Evolutionary conservation across 805 yeast genomes (phyloP), one percentile per base, ranked within the genome.

Genomic region (Dipodascus geniculatus): DNA sequence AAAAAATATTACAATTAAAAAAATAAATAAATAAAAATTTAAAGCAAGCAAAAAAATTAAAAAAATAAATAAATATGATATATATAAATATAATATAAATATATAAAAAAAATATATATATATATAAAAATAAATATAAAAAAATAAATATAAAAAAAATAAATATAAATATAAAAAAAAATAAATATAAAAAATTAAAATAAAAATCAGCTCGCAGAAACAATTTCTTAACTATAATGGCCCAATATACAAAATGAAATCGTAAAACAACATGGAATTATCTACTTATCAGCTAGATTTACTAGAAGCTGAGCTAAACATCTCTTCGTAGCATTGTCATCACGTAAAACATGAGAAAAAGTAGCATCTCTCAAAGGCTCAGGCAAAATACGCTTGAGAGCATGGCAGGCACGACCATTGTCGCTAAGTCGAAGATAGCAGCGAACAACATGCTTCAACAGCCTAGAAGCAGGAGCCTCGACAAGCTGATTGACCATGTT

Each of bases 361-460:
- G 98, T 87, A 19, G 87, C 91, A 66, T 87, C 96, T 57, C 87
- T 80, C 62, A 91, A 74, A 1, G 95, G 87, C 60, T 85, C 91
- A 1, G 99, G 98, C 51, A 93, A 71, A 22, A 87, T 83, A 55
- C 81, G 84, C 49, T 86, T 82, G 59, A 91, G 74, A 0, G 96
- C 89, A 58, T 85, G 85, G 59, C 96, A 76, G 1, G 98, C 97
- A 58, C 95, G 95, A 35, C 81, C 74, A 62, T 91, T 90, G 65
- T 91, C 99, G 48, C 93, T 81, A 50, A 91, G 74, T 58, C 99
- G 78, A 71, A 91, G 74, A 65, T 91, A 91, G 67, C 99, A 91
- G 66, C 97, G 79, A 24, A 91, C 93, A 33, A 91, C 96, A 65
- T 93, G 98, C 66, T 91, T 90, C 56, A 91, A 74, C 51, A 91